Conservation (phyloP, 129 eudicot genomes). For the Flaveria robusta region DNA sequence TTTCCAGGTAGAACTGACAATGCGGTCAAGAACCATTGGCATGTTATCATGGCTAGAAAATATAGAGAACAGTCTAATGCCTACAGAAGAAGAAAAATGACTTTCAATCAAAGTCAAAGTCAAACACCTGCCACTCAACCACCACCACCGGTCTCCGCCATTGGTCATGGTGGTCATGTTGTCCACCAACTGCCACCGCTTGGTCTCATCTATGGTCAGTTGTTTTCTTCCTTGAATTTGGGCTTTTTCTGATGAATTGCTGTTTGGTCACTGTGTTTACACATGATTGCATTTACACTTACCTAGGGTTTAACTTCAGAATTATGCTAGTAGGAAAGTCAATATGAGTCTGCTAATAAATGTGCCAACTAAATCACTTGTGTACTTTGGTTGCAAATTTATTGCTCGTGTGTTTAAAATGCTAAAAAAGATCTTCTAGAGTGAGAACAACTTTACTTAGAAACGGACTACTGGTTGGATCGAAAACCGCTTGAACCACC, state of each 20-base stretch:
- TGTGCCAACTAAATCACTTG: conserved; percentile 15
- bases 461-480: too few relatives aligned
- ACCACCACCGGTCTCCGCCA: conserved; percentile 17
- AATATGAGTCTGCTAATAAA: not conserved
- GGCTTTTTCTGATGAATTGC: conserved; percentile 5
- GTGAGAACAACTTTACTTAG: not conserved
- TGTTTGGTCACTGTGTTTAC: conserved; percentile 4
- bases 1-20: conserved; percentile 91
- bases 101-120: conserved; percentile 30
- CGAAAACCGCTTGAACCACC: too few relatives aligned
- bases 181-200: conserved; percentile 7
- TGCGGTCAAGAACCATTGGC: conserved; percentile 90
- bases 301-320: not conserved
- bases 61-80: conserved; percentile 51
- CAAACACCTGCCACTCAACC: conserved; percentile 28
- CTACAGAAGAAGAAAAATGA: conserved; percentile 37
- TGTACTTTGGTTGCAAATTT: conserved; percentile 1
- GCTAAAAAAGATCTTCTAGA: not conserved
- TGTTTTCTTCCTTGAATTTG: conserved; percentile 7
- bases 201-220: conserved; percentile 28
- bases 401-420: not conserved
- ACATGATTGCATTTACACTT: not conserved
- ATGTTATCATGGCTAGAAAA: conserved; percentile 80
- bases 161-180: not conserved
- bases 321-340: not conserved